Evolutionary conservation across 2,329 filamentous ascomycete species (phyloP).

Genomic region (Talaromyces pinophilus): DNA sequence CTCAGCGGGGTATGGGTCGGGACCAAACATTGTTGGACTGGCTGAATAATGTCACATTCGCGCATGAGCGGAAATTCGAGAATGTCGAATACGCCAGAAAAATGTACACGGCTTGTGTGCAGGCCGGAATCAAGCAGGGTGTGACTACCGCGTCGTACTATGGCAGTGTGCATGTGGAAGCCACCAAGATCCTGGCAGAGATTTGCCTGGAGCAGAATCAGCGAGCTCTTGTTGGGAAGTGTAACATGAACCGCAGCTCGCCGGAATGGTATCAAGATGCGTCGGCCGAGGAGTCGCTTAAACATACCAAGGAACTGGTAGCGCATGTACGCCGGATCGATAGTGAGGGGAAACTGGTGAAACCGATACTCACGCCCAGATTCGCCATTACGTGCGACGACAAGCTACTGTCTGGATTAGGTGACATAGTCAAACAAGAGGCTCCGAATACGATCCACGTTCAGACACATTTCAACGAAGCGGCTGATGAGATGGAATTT

Average conservation of each 20-base stretch:
- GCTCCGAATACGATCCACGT: constrained; percentile 51
- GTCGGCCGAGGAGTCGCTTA: constrained; percentile 50
- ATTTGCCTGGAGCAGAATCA: constrained; percentile 36
- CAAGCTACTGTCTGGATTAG: constrained; percentile 58
- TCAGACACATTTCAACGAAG: constrained; percentile 69
- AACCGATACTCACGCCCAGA: constrained; percentile 58
- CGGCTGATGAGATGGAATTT: constrained; percentile 59
- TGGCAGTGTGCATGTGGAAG: constrained; percentile 35
- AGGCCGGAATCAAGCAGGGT: constrained; percentile 59
- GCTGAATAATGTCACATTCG: constrained; percentile 66
- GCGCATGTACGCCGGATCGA: constrained; percentile 52
- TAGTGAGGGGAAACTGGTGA: constrained; percentile 47
- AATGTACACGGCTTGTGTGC: constrained; percentile 56
- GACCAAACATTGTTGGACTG: constrained; percentile 56
- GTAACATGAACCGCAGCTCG: constrained; percentile 42
- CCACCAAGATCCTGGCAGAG: constrained; percentile 37
- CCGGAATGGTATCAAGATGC: constrained; percentile 58
- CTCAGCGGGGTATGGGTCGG: constrained; percentile 49
- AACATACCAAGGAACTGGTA: constrained; percentile 55
- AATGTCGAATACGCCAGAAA: constrained; percentile 56
- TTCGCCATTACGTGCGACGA: constrained; percentile 63
- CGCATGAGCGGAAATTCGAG: constrained; percentile 62
- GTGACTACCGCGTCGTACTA: constrained; percentile 43
- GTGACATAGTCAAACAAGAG: constrained; percentile 54
- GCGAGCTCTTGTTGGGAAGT: constrained; percentile 40